Base-by-base conservation (phyloP, 2,329 filamentous ascomycete genomes). In the Trichoderma hamatum region DNA sequence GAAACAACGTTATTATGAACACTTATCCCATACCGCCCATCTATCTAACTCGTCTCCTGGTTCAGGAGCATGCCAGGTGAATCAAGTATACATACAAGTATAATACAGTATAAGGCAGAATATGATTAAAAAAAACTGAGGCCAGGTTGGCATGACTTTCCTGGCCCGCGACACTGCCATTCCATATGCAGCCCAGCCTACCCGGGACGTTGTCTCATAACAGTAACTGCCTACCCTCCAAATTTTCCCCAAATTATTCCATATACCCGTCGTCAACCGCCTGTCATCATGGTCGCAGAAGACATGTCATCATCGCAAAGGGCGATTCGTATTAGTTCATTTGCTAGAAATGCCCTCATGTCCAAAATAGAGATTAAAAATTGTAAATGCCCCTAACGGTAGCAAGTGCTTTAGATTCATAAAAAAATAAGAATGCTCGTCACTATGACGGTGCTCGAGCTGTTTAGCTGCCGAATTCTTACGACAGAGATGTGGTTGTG, bases 221-320 rank as follows among this genome's bases (percentile, higher is more conserved):
- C 36, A 59, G 56, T 61, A 56, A 51, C 64, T 52, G 39, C 63
- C 43, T 58, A 26, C 43, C 64, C 39, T 70, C 34, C 32, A 61
- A 59, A 69, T 26, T 58, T 56, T 52, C 39, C 64, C 63, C 36
- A 46, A 43, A 69, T 69, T 67, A 59, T 70, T 71, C 71, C 75
- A 72, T 75, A 71, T 72, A 76, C 73, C 71, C 73, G 71, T 75
- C 75, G 64, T 73, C 76, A 75, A 72, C 73, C 72, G 69, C 71
- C 75, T 39, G 71, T 66, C 73, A 74, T 79, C 76, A 75, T 75
- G 71, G 74, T 74, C 71, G 70, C 71, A 72, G 72, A 73, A 72
- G 74, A 75, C 74, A 73, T 75, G 74, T 73, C 73, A 74, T 52
- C 62, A 68, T 56, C 63, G 64, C 56, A 39, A n/a, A 30, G 30